Evolutionary conservation across 768 basidiomycete species (phyloP).

Genomic region (Collybiopsis luxurians): DNA sequence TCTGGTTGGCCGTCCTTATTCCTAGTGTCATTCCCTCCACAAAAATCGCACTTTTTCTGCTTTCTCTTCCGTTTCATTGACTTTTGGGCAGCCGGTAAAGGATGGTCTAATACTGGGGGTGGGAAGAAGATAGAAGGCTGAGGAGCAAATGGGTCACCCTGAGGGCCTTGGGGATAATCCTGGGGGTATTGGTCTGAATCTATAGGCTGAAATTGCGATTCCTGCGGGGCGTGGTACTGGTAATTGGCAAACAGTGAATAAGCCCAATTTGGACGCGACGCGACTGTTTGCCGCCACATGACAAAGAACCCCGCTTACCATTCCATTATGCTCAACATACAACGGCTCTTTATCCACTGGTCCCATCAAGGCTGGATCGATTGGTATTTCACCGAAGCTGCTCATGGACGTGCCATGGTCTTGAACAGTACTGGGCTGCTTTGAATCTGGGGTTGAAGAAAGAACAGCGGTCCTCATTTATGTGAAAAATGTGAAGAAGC

Average conservation of each 20-base stretch:
- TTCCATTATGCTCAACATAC: slow-evolving; percentile 24
- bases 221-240: background rate
- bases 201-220: slow-evolving; percentile 20
- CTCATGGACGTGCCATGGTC: slow-evolving; percentile 1
- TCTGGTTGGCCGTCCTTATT: slow-evolving; percentile 63
- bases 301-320: slow-evolving; percentile 18
- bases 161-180: slow-evolving; percentile 67
- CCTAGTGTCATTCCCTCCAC: slow-evolving; percentile 58
- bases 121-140: slow-evolving; percentile 50
- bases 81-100: slow-evolving; percentile 38
- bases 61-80: slow-evolving; percentile 45
- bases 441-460: background rate
- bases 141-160: slow-evolving; percentile 82
- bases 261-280: slow-evolving; percentile 42
- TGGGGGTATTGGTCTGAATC: slow-evolving; percentile 30
- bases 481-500: background rate
- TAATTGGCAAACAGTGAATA: background rate
- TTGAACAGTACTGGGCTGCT: background rate
- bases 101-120: slow-evolving; percentile 42
- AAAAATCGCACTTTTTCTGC: slow-evolving; percentile 69
- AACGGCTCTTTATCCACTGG: slow-evolving; percentile 54
- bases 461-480: background rate
- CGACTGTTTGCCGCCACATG: slow-evolving; percentile 47
- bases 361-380: slow-evolving; percentile 71
- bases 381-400: slow-evolving; percentile 66